These are phyloP conservation scores for Santalum album DNA, from an alignment of 164 flowering plant genomes.

Conservation along the genomic window DNA sequence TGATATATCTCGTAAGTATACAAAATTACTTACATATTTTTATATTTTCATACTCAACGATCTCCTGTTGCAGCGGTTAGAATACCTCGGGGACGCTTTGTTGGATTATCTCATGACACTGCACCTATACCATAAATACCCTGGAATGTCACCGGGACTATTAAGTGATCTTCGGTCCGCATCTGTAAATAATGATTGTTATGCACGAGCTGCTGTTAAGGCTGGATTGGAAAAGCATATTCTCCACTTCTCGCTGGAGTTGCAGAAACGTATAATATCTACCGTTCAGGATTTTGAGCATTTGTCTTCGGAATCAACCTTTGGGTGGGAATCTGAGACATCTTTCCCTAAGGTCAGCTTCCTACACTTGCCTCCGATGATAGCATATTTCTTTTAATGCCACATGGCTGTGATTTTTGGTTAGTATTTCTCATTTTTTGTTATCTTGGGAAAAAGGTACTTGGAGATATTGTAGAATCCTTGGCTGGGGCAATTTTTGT, in stretches of 20 bases:
- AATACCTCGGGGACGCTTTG: slow-evolving; percentile 87
- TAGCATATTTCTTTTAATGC: too few species aligned
- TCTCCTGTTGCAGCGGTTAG: slow-evolving; percentile 51
- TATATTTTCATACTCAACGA: background rate
- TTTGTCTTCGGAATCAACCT: slow-evolving; percentile 26
- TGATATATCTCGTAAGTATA: too few species aligned
- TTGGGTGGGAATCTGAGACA: slow-evolving; percentile 68
- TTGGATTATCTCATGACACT: slow-evolving; percentile 64
- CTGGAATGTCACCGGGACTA: slow-evolving; percentile 63
- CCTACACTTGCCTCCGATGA: background rate
- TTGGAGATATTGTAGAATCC: slow-evolving; percentile 89
- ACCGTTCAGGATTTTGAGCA: slow-evolving; percentile 24
- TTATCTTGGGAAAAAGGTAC: slow-evolving; percentile 39
- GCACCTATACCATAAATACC: slow-evolving; percentile 50
- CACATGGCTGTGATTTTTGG: background rate
- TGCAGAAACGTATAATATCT: slow-evolving; percentile 36
- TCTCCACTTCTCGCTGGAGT: slow-evolving; percentile 45
- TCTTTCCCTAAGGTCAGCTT: slow-evolving; percentile 57
- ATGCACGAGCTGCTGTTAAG: slow-evolving; percentile 55
- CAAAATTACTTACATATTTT: background rate
- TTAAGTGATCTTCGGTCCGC: slow-evolving; percentile 83
- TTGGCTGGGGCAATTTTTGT: slow-evolving; percentile 80
- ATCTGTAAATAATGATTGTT: slow-evolving; percentile 80
- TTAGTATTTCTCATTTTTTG: background rate
- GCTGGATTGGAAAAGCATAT: slow-evolving; percentile 56